A percentile compares a stretch with the other conserved stretches of the same genome.
Conservation (phyloP, 1,284 basidiomycete genomes). For the Puccinia coronata region DNA sequence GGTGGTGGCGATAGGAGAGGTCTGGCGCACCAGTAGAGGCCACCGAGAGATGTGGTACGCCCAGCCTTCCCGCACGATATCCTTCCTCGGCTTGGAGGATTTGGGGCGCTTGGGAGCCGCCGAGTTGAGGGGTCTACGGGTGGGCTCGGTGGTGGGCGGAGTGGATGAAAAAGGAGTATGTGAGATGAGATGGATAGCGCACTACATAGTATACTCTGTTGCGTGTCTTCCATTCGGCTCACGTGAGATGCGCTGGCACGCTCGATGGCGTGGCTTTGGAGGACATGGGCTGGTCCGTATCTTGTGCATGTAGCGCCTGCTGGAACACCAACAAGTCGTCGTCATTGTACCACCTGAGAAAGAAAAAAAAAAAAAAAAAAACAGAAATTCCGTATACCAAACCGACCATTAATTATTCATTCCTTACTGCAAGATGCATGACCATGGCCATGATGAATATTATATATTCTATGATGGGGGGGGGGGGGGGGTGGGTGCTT, state of each 20-base stretch:
- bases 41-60: conserved; percentile 79
- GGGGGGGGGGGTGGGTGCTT: background rate
- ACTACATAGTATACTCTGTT: too few species aligned
- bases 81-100: conserved; percentile 62
- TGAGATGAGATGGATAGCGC: too few species aligned
- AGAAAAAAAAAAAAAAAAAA: too few species aligned
- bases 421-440: too few species aligned
- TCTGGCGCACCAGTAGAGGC: conserved; percentile 72
- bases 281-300: background rate
- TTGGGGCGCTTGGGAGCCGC: conserved; percentile 54
- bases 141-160: background rate
- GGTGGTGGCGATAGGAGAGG: background rate
- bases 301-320: conserved; percentile 16
- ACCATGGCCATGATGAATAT: too few species aligned
- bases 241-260: too few species aligned
- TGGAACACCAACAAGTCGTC: conserved; percentile 34
- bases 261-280: background rate
- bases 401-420: too few species aligned
- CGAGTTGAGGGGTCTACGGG: conserved; percentile 1
- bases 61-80: conserved; percentile 67
- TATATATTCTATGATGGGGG: background rate
- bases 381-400: too few species aligned
- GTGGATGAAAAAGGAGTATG: too few species aligned
- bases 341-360: conserved; percentile 41
- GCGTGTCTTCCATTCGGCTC: too few species aligned